Evolutionary conservation across 1,284 basidiomycete genomes (phyloP).

Genomic region (Erythrobasidium hasegawianum): DNA sequence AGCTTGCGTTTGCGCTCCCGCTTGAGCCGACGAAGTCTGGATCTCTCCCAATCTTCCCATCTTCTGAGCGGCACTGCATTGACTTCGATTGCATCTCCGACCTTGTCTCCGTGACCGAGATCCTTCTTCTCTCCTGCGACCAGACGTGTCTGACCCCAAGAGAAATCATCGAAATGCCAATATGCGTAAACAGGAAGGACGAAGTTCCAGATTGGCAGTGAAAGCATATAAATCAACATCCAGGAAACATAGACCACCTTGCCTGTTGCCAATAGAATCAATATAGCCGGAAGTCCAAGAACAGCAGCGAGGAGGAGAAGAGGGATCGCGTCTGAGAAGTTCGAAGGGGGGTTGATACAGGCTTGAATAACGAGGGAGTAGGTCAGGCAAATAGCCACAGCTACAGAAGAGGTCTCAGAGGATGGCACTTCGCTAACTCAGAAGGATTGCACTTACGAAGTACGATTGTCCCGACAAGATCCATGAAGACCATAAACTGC

Average conservation of each 20-base stretch:
- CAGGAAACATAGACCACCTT: conserved; percentile 95
- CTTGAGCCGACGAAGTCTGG: conserved; percentile 82
- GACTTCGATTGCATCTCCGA: conserved; percentile 55
- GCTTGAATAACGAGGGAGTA: conserved; percentile 78
- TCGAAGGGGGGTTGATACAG: conserved; percentile 71
- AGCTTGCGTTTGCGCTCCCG: conserved; percentile 79
- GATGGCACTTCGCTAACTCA: not conserved
- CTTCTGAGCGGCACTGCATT: conserved; percentile 77
- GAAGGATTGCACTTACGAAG: conserved; percentile 24
- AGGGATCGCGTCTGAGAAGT: conserved; percentile 90
- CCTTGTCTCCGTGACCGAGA: conserved; percentile 68
- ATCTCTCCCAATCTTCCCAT: conserved; percentile 99
- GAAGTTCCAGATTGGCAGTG: conserved; percentile 94
- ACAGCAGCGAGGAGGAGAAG: conserved; percentile 83
- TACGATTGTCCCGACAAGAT: conserved; percentile 90
- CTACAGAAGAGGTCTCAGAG: conserved; percentile 56
- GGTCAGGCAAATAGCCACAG: conserved; percentile 88
- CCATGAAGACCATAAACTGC: conserved; percentile 57
- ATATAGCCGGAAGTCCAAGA: conserved; percentile 84
- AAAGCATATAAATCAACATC: conserved; percentile 88
- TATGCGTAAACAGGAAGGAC: conserved; percentile 88
- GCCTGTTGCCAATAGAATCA: conserved; percentile 89
- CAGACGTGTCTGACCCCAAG: conserved; percentile 98
- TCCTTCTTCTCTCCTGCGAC: conserved; percentile 56
- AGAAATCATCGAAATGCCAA: conserved; percentile 99